These are phyloP conservation scores for Cydonia oblonga DNA, from an alignment of 331 rosid genomes.

Conservation along the genomic window DNA sequence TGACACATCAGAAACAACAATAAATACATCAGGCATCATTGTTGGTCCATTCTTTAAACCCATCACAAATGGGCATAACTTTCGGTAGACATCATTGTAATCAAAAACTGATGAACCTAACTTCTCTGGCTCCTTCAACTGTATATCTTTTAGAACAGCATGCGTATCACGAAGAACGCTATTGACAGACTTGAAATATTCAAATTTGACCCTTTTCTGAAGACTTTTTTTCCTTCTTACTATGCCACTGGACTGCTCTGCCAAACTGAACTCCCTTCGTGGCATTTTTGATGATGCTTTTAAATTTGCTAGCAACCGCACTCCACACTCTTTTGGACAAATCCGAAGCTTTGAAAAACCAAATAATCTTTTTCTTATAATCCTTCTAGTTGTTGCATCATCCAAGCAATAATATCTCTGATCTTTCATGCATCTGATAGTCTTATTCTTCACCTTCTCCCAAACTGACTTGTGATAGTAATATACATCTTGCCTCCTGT, in stretches of 20 bases:
- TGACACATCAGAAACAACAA: slow-evolving; percentile 70
- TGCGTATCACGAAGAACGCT: slow-evolving; percentile 55
- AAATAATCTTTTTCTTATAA: slow-evolving; percentile 50
- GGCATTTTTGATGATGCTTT: slow-evolving; percentile 57
- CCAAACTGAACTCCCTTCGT: slow-evolving; percentile 8
- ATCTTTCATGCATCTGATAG: slow-evolving; percentile 42
- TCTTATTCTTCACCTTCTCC: slow-evolving; percentile 51
- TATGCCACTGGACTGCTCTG: slow-evolving; percentile 17
- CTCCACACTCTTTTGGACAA: slow-evolving; percentile 71
- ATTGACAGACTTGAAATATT: slow-evolving; percentile 55
- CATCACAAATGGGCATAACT: slow-evolving; percentile 47
- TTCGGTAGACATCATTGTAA: slow-evolving; percentile 72
- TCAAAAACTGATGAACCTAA: slow-evolving; percentile 90
- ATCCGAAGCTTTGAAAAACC: slow-evolving; percentile 89
- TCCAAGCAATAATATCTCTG: slow-evolving; percentile 41
- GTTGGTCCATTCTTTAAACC: slow-evolving; percentile 28
- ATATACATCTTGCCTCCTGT: slow-evolving; percentile 56
- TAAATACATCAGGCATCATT: slow-evolving; percentile 33
- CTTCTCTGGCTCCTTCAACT: slow-evolving; percentile 46
- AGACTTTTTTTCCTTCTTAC: slow-evolving; percentile 1
- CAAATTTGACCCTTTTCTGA: slow-evolving; percentile 14
- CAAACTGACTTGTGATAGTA: slow-evolving; percentile 67
- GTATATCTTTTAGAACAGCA: slow-evolving; percentile 52
- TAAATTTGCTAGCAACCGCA: slow-evolving; percentile 80
- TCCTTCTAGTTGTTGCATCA: slow-evolving; percentile 41